These are phyloP conservation scores for Thermomyces lanuginosus DNA, from an alignment of 2,329 filamentous ascomycete species.

Conservation along the genomic window DNA sequence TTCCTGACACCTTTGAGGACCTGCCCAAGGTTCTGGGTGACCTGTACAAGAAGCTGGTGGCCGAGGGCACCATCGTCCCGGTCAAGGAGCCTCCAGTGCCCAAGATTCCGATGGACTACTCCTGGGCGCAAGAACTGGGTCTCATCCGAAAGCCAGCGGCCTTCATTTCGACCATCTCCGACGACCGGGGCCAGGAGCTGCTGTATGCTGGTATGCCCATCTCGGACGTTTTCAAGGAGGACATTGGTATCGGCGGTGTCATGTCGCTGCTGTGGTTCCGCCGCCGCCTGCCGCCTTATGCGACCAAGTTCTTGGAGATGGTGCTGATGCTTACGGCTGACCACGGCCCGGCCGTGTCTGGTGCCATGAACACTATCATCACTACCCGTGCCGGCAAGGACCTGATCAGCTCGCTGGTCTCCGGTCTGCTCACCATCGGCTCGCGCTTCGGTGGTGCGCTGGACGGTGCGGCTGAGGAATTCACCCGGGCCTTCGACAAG, in stretches of 20 bases:
- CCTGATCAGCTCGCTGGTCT: constrained; percentile 84
- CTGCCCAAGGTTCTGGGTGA: constrained; percentile 59
- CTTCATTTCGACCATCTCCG: constrained; percentile 99
- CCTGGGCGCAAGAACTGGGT: constrained; percentile 97
- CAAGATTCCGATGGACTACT: constrained; percentile 99
- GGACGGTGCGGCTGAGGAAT: constrained; percentile 94
- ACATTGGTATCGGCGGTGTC: constrained; percentile 98
- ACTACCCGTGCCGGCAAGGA: constrained; percentile 99
- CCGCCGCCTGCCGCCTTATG: constrained; percentile 84
- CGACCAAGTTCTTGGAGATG: constrained; percentile 99
- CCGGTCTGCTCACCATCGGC: constrained; percentile 93
- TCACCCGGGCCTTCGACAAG: constrained; percentile 96
- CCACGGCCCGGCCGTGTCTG: constrained; percentile 95
- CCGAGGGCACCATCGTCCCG: constrained; percentile 69
- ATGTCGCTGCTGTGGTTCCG: constrained; percentile 99
- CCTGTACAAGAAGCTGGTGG: constrained; percentile 80
- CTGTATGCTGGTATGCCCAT: constrained; percentile 99
- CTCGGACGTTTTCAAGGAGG: constrained; percentile 98
- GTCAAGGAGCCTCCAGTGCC: constrained; percentile 79
- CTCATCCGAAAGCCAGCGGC: constrained; percentile 98
- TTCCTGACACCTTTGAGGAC: constrained; percentile 94
- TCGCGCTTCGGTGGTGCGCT: constrained; percentile 97
- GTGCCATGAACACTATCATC: constrained; percentile 99
- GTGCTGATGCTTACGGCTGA: constrained; percentile 99
- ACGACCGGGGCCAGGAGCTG: constrained; percentile 98